Evolutionary conservation across 306 rosid genomes (phyloP).

Genomic region (Vachellia collinsii): DNA sequence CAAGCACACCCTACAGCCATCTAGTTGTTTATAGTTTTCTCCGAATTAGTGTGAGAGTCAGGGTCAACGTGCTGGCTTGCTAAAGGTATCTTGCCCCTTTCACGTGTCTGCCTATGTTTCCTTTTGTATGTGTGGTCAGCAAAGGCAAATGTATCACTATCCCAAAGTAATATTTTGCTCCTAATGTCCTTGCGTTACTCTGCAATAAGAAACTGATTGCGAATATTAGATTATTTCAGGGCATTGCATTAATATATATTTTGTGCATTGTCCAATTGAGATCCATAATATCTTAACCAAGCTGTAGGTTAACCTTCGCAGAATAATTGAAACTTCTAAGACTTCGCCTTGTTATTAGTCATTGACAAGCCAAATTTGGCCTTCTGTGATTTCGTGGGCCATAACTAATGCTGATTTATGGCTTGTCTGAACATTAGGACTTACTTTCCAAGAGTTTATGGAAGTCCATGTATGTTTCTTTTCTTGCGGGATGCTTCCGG

Average conservation of each 20-base stretch:
- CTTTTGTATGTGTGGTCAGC: no score
- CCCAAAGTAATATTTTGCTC: neutral
- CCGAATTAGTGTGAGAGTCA: no score
- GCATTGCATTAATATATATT: neutral
- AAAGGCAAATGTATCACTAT: no score
- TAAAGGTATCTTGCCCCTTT: no score
- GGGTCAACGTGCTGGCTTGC: no score
- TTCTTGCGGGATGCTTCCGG: constrained; percentile 96
- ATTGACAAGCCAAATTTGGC: neutral
- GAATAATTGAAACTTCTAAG: neutral
- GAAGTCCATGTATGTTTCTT: constrained; percentile 87
- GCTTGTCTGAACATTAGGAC: constrained; percentile 52
- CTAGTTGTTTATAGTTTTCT: no score
- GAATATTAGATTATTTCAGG: neutral
- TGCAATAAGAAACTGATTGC: neutral
- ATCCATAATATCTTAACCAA: neutral
- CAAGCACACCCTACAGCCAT: no score
- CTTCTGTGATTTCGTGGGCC: neutral
- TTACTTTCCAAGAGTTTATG: constrained; percentile 72
- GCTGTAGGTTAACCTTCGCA: neutral
- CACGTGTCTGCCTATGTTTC: no score
- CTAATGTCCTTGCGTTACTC: neutral
- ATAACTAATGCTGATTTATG: constrained; percentile 31
- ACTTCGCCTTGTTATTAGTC: neutral
- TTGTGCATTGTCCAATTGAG: neutral